A percentile compares a stretch with the other conserved stretches of the same genome.
Conservation (phyloP, 164 flowering plant species). For the Hamamelis virginiana region DNA sequence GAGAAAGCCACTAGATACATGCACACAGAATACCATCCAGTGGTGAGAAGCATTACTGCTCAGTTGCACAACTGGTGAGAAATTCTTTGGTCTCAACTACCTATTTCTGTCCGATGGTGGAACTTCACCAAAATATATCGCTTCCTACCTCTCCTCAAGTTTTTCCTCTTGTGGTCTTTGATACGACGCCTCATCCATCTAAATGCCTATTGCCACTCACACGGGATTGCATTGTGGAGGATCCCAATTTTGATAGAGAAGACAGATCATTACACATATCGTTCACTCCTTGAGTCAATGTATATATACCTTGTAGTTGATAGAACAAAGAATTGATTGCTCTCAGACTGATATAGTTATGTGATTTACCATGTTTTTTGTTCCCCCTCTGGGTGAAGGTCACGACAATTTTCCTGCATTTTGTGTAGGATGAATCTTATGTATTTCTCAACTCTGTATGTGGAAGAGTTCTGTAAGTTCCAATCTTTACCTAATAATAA, state of each 20-base stretch:
- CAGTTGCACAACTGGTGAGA: conserved; percentile 82
- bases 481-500: too few relatives aligned
- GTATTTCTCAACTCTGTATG: background rate
- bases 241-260: conserved; percentile 27
- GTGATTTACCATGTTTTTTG: background rate
- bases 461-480: background rate
- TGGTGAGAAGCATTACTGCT: conserved; percentile 68
- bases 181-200: background rate
- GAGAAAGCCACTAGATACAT: conserved; percentile 62
- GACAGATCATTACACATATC: background rate
- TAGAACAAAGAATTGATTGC: background rate
- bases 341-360: background rate
- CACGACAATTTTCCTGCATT: background rate
- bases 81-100: background rate
- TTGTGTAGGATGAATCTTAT: background rate
- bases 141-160: background rate
- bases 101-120: background rate
- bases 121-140: background rate
- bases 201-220: background rate
- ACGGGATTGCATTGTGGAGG: background rate
- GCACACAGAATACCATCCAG: conserved; percentile 85
- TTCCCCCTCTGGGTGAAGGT: background rate
- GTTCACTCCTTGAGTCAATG: background rate
- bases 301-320: conserved; percentile 3
- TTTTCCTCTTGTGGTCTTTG: background rate